Conservation (phyloP, 2,329 filamentous ascomycete species). For the Teratosphaeria pseudoeucalypti region DNA sequence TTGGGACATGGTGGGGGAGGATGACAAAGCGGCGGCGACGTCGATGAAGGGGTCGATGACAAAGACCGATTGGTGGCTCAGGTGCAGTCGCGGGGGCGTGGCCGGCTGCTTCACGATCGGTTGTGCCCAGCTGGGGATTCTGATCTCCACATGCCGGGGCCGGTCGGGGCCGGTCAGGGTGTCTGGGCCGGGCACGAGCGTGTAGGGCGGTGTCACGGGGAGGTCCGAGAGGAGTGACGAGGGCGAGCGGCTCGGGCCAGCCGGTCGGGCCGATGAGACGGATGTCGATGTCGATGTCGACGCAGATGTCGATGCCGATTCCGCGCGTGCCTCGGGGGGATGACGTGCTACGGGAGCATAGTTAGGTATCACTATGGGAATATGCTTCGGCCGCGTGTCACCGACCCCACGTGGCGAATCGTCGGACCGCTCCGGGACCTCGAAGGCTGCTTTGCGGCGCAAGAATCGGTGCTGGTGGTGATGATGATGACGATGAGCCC, state of each 20-base stretch:
- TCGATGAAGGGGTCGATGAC: constrained; percentile 15
- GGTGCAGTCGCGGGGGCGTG: constrained; percentile 19
- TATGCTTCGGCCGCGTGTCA: constrained; percentile 29
- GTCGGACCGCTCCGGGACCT: constrained; percentile 6
- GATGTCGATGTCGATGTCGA: constrained; percentile 4
- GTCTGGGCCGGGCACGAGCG: not conserved
- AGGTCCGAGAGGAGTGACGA: not conserved
- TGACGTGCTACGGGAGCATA: constrained; percentile 25
- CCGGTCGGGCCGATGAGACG: not conserved
- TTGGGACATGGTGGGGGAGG: constrained; percentile 32
- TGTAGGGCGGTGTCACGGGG: not conserved
- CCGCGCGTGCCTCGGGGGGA: constrained; percentile 4
- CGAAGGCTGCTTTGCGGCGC: constrained; percentile 7
- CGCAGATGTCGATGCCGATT: constrained; percentile 4
- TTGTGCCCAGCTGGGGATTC: constrained; percentile 36
- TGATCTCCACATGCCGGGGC: constrained; percentile 39
- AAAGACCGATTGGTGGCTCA: constrained; percentile 11
- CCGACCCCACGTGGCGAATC: constrained; percentile 8
- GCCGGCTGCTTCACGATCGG: constrained; percentile 30
- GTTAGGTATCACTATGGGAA: constrained; percentile 34
- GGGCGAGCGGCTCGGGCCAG: constrained; percentile 6
- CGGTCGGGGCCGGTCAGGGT: not conserved
- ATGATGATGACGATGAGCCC: not conserved
- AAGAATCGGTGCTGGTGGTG: not conserved
- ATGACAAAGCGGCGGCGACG: constrained; percentile 12